Conservation (phyloP, 139 green algal species). For the Coelastrella sp. region DNA sequence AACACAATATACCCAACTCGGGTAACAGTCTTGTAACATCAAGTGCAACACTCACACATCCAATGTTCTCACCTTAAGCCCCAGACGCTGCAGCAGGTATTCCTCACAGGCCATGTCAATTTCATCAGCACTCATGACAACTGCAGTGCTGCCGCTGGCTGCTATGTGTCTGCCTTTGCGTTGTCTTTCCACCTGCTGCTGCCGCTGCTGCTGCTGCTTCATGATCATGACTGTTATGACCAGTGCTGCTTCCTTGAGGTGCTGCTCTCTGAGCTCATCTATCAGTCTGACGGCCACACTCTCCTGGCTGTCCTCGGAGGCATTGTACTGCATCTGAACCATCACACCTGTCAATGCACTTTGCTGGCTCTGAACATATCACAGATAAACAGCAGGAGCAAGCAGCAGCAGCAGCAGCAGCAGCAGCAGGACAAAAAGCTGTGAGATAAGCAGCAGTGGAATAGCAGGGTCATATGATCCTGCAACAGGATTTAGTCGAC, state of each 20-base stretch:
- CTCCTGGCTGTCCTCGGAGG: slow-evolving; percentile 26
- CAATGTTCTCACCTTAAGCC: slow-evolving; percentile 30
- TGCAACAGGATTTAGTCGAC: too few species aligned
- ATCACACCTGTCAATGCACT: background rate
- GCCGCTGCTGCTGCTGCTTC: slow-evolving; percentile 18
- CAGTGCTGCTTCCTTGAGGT: slow-evolving; percentile 24
- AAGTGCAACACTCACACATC: too few species aligned
- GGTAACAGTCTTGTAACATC: too few species aligned
- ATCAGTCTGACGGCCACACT: slow-evolving; percentile 31
- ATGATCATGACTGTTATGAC: background rate
- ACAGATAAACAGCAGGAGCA: too few species aligned
- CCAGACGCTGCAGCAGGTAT: slow-evolving; percentile 7
- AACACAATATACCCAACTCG: too few species aligned
- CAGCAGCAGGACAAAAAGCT: background rate
- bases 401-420: slow-evolving; percentile 23
- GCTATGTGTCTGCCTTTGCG: background rate
- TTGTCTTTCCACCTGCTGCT: background rate
- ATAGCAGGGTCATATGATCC: background rate
- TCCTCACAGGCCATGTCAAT: slow-evolving; percentile 24
- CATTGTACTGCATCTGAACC: slow-evolving; percentile 17
- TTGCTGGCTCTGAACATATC: slow-evolving; percentile 29
- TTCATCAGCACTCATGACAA: background rate
- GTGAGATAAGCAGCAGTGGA: background rate
- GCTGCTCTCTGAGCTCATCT: slow-evolving; percentile 19
- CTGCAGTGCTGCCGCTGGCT: background rate